Base-by-base conservation (phyloP, 495 filamentous ascomycete species). In the Aeminium ludgeri region DNA sequence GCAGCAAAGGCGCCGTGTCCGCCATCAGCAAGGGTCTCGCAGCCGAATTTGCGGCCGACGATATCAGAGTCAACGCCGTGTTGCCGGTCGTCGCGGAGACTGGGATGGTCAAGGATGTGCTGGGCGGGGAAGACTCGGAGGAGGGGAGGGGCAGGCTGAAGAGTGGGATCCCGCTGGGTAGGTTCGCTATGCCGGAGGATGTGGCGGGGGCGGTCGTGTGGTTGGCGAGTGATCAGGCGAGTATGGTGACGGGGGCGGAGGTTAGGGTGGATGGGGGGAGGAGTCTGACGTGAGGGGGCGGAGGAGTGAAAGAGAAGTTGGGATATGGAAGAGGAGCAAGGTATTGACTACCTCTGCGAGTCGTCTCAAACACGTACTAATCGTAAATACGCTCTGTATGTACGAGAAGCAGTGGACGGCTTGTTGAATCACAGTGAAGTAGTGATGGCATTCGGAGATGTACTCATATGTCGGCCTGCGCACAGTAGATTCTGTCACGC, bases 111-210 rank as follows among this genome's bases (percentile, higher is more conserved):
- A 67, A 70, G 33, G 61, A 67, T 1, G 42, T 50, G 12, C 38
- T 50, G 13, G 48, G 48, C 2, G 48, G 42, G 13, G 40, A 40
- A 1, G 48, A 50, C 40, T 80, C 76, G 1, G 64, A 67, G 12
- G 78, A 81, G 58, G 80, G 80, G 46, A 57, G 73, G 40, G 64
- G 70, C 45, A 74, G 72, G 46, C 78, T 84, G 43, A 64, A 74
- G 28, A 66, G 67, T 29, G 70, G 72, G 40, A 72, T 82, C 23
- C 79, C 77, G 15, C 20, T 53, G 43, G 52, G 49, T 3, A 34
- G 55, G 36, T 36, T 53, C 30, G 51, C 54, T 17, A 51, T 49
- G 37, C 48, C 54, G 19, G 25, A 19, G 40, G 55, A 59, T 30
- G 44, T 59, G 36, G 55, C 48, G 34, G 55, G 55, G 43, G 49